Evolutionary conservation across 805 yeast genomes (phyloP).

Genomic region (Candida methanosorbosa): DNA sequence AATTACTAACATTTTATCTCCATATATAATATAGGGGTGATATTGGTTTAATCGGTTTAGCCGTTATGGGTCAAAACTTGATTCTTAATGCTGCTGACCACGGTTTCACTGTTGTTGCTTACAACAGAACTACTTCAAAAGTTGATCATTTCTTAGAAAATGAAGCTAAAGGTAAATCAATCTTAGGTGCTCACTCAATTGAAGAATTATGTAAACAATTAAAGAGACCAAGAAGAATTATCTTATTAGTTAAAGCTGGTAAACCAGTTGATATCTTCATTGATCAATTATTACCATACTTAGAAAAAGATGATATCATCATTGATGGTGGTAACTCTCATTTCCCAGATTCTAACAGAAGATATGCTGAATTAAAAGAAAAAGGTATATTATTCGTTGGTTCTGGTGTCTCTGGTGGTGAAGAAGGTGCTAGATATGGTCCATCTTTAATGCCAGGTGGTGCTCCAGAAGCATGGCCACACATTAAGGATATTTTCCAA

Average conservation of each 20-base stretch:
- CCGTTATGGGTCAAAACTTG: conserved; percentile 99
- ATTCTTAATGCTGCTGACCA: conserved; percentile 97
- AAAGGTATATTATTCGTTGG: conserved; percentile 93
- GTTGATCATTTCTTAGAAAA: conserved; percentile 89
- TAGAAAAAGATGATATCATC: conserved; percentile 96
- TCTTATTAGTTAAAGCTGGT: conserved; percentile 95
- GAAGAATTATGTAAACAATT: conserved; percentile 80
- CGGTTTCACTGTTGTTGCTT: conserved; percentile 96
- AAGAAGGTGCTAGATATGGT: conserved; percentile 99
- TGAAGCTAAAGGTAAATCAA: conserved; percentile 96
- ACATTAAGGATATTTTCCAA: conserved; percentile 94
- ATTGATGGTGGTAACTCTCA: conserved; percentile 99
- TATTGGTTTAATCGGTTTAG: conserved; percentile 97
- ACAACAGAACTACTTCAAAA: conserved; percentile 94
- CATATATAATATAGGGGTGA: conserved; percentile 54
- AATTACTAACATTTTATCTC: not conserved
- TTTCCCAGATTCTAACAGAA: conserved; percentile 97
- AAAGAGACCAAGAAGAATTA: conserved; percentile 96
- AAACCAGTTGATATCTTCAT: conserved; percentile 88
- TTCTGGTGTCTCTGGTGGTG: conserved; percentile 99
- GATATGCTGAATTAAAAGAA: conserved; percentile 78
- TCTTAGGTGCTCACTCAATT: conserved; percentile 91
- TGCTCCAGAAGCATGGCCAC: conserved; percentile 96
- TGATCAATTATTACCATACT: conserved; percentile 76
- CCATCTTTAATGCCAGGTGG: conserved; percentile 99